Conservation (phyloP, 108 stramenopile genomes). For the Cylindrotheca fusiformis region DNA sequence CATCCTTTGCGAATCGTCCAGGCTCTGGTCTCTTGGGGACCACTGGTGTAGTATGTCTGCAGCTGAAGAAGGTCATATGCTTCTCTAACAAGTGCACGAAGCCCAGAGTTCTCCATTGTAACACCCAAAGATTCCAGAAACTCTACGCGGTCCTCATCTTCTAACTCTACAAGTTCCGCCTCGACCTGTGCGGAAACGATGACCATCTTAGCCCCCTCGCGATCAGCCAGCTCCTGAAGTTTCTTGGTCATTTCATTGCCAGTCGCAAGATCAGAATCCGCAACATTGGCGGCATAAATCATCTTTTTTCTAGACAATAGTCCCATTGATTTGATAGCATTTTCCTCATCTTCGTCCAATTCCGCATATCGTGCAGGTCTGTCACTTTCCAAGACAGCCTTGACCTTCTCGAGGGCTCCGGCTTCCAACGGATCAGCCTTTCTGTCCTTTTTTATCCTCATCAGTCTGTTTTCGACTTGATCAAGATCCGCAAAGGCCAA, state of each 20-base stretch:
- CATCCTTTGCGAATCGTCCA: conserved; percentile 96
- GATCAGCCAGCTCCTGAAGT: conserved; percentile 69
- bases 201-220: conserved; percentile 87
- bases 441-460: conserved; percentile 78
- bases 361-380: conserved; percentile 84
- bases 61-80: conserved; percentile 89
- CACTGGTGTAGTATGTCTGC: conserved; percentile 96
- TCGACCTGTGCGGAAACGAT: conserved; percentile 97
- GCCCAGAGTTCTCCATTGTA: conserved; percentile 81
- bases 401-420: conserved; percentile 84
- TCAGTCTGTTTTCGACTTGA: conserved; percentile 92
- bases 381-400: conserved; percentile 60
- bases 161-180: conserved; percentile 89
- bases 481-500: conserved; percentile 94
- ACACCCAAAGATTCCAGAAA: conserved; percentile 91
- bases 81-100: conserved; percentile 85
- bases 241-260: conserved; percentile 89
- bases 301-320: conserved; percentile 91
- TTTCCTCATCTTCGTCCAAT: conserved; percentile 80
- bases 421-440: conserved; percentile 71
- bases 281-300: conserved; percentile 98
- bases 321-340: conserved; percentile 73
- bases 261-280: conserved; percentile 89
- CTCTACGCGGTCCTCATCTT: conserved; percentile 73
- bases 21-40: conserved; percentile 94